phyloP scores from a whole-genome alignment of 495 filamentous ascomycete genomes.

The Daldinia vernicosa region DNA sequence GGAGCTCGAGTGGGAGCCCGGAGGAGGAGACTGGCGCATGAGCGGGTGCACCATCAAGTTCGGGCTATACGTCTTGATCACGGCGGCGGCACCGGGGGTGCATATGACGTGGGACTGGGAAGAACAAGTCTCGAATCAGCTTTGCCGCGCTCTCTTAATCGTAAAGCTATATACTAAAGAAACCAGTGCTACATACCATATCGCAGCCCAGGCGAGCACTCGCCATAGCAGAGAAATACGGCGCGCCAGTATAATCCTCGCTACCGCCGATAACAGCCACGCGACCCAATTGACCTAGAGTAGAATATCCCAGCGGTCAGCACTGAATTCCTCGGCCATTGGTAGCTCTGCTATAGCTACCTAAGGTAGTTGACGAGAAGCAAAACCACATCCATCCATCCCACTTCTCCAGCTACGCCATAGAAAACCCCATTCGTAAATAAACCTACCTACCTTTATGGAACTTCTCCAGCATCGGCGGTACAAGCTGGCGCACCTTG shows the following conservation, averaged over 20 bases:
- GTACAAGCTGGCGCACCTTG: conserved; percentile 89
- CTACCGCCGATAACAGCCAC: conserved; percentile 95
- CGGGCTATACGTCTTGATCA: conserved; percentile 97
- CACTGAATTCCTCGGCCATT: neutral
- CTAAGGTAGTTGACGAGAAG: too few species aligned
- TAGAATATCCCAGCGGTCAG: neutral
- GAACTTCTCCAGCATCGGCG: conserved; percentile 93
- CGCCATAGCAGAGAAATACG: conserved; percentile 98
- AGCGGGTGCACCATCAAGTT: conserved; percentile 98
- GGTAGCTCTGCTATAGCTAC: neutral
- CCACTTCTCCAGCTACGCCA: neutral
- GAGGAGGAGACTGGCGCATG: conserved; percentile 74
- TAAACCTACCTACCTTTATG: conserved; percentile 81
- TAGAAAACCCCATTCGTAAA: neutral
- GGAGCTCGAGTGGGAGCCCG: conserved; percentile 48
- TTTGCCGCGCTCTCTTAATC: neutral
- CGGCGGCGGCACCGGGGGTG: conserved; percentile 83
- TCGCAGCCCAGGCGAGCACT: conserved; percentile 88
- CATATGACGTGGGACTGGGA: conserved; percentile 93
- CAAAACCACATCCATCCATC: neutral
- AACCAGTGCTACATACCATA: conserved; percentile 63
- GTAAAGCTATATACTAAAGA: neutral
- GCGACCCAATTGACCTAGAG: conserved; percentile 84
- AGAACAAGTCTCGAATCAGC: neutral
- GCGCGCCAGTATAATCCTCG: conserved; percentile 95